phyloP scores from a whole-genome alignment of 2,329 filamentous ascomycete species.

The Fusarium hainanense region DNA sequence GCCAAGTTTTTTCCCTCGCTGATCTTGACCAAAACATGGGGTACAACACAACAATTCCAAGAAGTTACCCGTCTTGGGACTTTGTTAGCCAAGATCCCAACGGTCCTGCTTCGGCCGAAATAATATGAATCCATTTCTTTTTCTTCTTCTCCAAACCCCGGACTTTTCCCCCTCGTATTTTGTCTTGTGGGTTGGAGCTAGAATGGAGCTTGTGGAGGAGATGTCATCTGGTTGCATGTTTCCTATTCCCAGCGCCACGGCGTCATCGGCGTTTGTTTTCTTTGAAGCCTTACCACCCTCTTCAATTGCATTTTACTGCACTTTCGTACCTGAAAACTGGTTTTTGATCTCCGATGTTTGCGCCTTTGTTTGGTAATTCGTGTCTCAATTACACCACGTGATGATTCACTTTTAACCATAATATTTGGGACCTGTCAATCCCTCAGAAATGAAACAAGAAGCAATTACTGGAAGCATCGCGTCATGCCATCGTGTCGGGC shows the following conservation, averaged over 20 bases:
- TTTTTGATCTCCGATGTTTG: not conserved
- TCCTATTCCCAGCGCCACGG: conserved; percentile 23
- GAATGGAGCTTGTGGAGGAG: not conserved
- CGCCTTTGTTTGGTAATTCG: not conserved
- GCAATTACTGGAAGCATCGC: not conserved
- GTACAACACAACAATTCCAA: not conserved
- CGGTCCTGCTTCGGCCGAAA: conserved; percentile 40
- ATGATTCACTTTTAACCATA: not conserved
- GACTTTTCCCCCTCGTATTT: not conserved
- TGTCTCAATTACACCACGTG: not conserved
- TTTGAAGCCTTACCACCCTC: not conserved
- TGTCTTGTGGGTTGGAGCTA: not conserved
- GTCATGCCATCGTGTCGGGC: not conserved
- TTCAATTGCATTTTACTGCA: not conserved
- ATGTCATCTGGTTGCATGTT: not conserved
- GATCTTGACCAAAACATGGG: conserved; percentile 1
- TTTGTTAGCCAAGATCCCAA: conserved; percentile 7
- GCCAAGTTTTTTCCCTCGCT: not conserved
- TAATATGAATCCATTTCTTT: not conserved
- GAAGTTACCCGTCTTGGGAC: not conserved
- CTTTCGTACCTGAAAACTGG: conserved; percentile 7
- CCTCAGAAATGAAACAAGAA: not conserved
- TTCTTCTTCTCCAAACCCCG: conserved; percentile 12
- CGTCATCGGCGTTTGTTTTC: conserved; percentile 9
- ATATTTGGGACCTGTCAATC: not conserved